Evolutionary conservation across 2,329 filamentous ascomycete species (phyloP), one percentile per base, ranked within the genome.

Genomic region (Talaromyces sp.): DNA sequence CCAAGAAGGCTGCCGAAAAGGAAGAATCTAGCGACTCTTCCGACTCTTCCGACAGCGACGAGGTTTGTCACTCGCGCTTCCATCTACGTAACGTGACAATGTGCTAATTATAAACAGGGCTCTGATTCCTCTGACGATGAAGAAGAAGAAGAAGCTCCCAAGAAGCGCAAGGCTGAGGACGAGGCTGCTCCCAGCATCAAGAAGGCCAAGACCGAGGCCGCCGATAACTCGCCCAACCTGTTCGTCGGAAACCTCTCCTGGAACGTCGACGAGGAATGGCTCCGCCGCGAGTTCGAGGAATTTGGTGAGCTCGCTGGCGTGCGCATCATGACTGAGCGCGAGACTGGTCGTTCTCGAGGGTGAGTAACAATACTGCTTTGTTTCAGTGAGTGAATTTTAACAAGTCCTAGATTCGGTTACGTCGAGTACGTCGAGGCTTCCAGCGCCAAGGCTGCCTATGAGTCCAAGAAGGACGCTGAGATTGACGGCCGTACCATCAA

Each of bases 191-290:
- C 78, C n/a, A 68, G 69, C 32, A 68, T 77, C 57, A 82, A 83
- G 74, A 90, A 91, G 83, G 78, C 84, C 70, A 92, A 91, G 86
- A 74, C 74, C 35, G 75, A 76, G 58, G 70, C 69, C 31, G 63
- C 68, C 58, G 71, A 70, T 64, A 72, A 69, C 27, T 72, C 71
- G 32, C 65, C 72, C 66, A 96, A 92, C 70, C 86, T 97, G 58
- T 97, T 96, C 77, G 86, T 92, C 66, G 93, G 93, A 68, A 93
- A 91, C 81, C 82, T 97, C 65, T 91, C 90, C 78, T 97, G 92
- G 92, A 90, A 88, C 73, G 82, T 96, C 58, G 90, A 96, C 68
- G 93, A 96, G 76, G 86, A 92, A 65, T 86, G 85, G 79, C 86
- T 97, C 65, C 83, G 84, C 67, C 84, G 88, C 69, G 89, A 93